Base-by-base conservation (phyloP, 1,284 basidiomycete species). In the Austroboletus novae-zelandiae region DNA sequence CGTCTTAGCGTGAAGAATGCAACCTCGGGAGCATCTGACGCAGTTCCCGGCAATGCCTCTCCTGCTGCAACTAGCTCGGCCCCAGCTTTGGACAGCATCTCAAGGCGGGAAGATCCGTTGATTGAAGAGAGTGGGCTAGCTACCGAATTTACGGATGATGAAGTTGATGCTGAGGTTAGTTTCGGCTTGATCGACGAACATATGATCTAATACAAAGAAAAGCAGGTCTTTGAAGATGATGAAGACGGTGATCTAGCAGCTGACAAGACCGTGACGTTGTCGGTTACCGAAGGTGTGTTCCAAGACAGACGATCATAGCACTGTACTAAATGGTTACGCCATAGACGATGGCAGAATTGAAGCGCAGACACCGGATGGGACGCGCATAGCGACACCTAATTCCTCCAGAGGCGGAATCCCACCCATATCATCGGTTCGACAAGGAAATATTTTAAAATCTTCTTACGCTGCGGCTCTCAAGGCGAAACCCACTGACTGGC, bases 381-480 rank as follows among this genome's bases (percentile, higher is more conserved):
- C 95, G 0, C 83, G 94, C 18, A 85, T 99, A 31, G 84, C 90
- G 2, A 98, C 96, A 7, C 96, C 96, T 0, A 85, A 78, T 60
- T 75, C 80, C 48, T 66, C 71, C 15, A 69, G 74, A 48, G 67
- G 65, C 43, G 71, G 64, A 17, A 70, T 71, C 34, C 69, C 69
- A 18, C 47, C 64, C 29, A 57, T 69, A 11, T 67, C 74, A 1
- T 61, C 68, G 4, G 62, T 70, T 40, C 75, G 60, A 61, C 73
- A 47, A 64, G 70, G 79, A 0, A 71, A 77, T 11, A 69, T 76
- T 5, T 74, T 75, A 20, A 78, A 77, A 58, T 73, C 79, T 0
- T 98, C 96, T 2, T 99, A 99, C 67, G 94, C 97, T 17, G 87
- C 94, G 2, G 95, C 94, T 5, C 76, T 98, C 55, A 98, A 96